phyloP scores from a whole-genome alignment of 2,329 filamentous ascomycete species.

The Aureobasidium lini region DNA sequence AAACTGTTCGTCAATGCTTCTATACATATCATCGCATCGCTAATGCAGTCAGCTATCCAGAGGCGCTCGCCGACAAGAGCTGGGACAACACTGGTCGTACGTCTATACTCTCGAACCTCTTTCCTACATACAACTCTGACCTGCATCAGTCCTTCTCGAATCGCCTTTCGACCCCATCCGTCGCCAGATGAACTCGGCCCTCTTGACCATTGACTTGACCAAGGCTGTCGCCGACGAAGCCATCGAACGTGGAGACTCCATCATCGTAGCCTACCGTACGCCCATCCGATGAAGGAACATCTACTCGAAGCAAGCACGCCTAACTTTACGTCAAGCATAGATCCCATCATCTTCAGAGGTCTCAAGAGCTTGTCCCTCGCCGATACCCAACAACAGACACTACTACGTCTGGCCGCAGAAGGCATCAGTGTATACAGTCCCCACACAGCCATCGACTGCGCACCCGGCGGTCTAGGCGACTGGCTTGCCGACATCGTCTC shows the following conservation, averaged over 20 bases:
- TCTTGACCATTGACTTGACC: slow-evolving; percentile 87
- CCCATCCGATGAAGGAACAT: slow-evolving; percentile 10
- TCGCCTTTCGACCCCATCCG: slow-evolving; percentile 53
- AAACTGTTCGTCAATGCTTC: slow-evolving; percentile 55
- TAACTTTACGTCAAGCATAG: slow-evolving; percentile 41
- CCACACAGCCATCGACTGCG: slow-evolving; percentile 89
- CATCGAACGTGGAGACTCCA: slow-evolving; percentile 64
- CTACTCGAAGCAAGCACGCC: slow-evolving; percentile 1
- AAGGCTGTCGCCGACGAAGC: slow-evolving; percentile 85
- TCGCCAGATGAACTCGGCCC: slow-evolving; percentile 56
- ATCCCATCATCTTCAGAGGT: slow-evolving; percentile 92
- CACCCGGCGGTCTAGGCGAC: slow-evolving; percentile 76
- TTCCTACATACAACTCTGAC: slow-evolving; percentile 12
- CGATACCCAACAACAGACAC: slow-evolving; percentile 78
- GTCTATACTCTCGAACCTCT: slow-evolving; percentile 17
- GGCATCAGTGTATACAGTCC: slow-evolving; percentile 94
- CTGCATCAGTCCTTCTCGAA: slow-evolving; percentile 56
- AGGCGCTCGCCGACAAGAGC: slow-evolving; percentile 75
- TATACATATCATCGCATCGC: slow-evolving; percentile 15
- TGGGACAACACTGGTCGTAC: slow-evolving; percentile 91
- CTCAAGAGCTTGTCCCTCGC: slow-evolving; percentile 79
- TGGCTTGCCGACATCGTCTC: slow-evolving; percentile 87
- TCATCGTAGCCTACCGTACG: slow-evolving; percentile 84
- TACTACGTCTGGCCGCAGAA: slow-evolving; percentile 72
- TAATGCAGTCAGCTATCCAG: slow-evolving; percentile 62